Evolutionary conservation across 805 yeast species (phyloP).

Genomic region (Zygosaccharomyces lentus): DNA sequence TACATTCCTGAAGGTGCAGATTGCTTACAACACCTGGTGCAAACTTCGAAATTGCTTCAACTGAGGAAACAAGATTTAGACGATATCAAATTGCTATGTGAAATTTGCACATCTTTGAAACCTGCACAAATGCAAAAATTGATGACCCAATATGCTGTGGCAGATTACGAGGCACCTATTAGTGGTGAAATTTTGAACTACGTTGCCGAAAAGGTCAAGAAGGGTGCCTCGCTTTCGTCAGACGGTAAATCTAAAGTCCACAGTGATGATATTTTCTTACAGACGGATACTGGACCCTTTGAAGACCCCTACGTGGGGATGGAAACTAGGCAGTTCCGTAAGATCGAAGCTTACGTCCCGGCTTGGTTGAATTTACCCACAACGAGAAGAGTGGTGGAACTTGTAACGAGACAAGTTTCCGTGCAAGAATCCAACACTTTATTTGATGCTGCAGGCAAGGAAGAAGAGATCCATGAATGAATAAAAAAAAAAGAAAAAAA

Average conservation of each 20-base stretch:
- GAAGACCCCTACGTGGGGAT: constrained; percentile 79
- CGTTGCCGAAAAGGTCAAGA: constrained; percentile 75
- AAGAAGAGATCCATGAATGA: constrained; percentile 1
- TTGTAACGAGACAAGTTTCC: constrained; percentile 78
- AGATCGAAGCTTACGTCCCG: constrained; percentile 89
- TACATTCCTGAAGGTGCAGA: constrained; percentile 83
- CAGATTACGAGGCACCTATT: constrained; percentile 92
- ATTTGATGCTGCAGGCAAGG: constrained; percentile 8
- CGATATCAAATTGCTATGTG: constrained; percentile 88
- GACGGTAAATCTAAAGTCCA: constrained; percentile 43
- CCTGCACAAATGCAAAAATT: constrained; percentile 95
- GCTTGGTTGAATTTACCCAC: constrained; percentile 88
- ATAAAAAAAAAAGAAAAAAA: background rate
- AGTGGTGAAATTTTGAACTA: constrained; percentile 73
- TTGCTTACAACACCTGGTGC: constrained; percentile 79
- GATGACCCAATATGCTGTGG: constrained; percentile 81
- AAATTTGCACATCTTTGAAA: constrained; percentile 87
- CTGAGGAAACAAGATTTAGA: constrained; percentile 83
- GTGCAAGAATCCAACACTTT: constrained; percentile 46
- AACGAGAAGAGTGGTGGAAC: constrained; percentile 81
- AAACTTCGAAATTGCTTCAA: constrained; percentile 89
- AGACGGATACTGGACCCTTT: constrained; percentile 67
- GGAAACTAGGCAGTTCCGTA: constrained; percentile 69
- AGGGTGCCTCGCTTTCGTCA: constrained; percentile 39
- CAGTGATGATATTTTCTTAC: constrained; percentile 58